Conservation (phyloP, 2,329 filamentous ascomycete genomes). For the Pseudodiploospora longispora region DNA sequence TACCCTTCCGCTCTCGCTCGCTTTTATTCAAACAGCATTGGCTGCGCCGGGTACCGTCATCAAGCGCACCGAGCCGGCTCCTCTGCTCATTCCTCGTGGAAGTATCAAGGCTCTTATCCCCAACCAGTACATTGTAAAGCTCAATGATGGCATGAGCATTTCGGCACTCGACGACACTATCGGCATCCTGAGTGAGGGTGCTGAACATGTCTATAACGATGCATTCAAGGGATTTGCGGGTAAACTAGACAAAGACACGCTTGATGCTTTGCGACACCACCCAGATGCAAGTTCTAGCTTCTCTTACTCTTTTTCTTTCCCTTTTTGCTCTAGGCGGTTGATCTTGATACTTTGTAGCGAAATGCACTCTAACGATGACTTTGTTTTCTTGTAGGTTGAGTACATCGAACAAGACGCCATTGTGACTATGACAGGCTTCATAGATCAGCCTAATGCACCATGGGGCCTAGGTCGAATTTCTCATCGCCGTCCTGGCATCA, state of each 20-base stretch:
- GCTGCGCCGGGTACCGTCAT: conserved; percentile 6
- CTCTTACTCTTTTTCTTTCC: not conserved
- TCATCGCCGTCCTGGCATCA: conserved; percentile 13
- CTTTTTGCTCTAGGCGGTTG: too few species aligned
- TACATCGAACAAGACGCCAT: conserved; percentile 1
- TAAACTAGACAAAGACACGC: not conserved
- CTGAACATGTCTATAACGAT: not conserved
- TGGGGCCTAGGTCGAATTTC: conserved; percentile 27
- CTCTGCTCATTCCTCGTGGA: conserved; percentile 13
- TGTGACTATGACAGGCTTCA: conserved; percentile 12
- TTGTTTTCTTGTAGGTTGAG: not conserved
- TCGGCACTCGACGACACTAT: not conserved
- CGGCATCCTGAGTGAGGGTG: not conserved
- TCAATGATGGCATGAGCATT: not conserved
- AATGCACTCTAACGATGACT: not conserved
- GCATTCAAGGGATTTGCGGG: not conserved
- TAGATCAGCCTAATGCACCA: conserved; percentile 25
- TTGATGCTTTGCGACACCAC: not conserved
- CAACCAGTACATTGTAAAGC: not conserved
- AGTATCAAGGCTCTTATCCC: conserved; percentile 4
- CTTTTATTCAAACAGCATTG: conserved; percentile 13
- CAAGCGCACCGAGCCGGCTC: conserved; percentile 16
- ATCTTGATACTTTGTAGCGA: not conserved
- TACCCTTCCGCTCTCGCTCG: conserved; percentile 6
- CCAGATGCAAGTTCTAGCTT: not conserved